Conservation (phyloP, 2,329 filamentous ascomycete species). For the Fusarium nisikadoi region DNA sequence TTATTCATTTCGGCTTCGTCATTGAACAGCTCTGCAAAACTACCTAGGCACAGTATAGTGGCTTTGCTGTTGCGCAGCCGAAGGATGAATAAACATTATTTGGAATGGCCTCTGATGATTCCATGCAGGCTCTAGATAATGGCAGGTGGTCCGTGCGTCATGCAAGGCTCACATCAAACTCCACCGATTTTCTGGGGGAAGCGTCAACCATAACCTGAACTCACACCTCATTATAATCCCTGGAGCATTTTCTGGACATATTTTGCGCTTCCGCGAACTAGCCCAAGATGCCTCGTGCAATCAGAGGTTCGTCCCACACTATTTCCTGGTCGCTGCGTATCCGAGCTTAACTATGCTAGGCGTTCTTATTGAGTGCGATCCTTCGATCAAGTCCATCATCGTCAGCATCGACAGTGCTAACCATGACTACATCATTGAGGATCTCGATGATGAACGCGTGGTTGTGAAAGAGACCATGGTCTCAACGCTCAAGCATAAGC, state of each 20-base stretch:
- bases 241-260: not conserved
- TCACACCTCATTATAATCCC: slow-evolving; percentile 4
- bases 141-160: slow-evolving; percentile 11
- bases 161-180: slow-evolving; percentile 13
- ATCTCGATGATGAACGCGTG: slow-evolving; percentile 80
- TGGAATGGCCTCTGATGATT: slow-evolving; percentile 27
- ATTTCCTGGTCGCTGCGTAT: not conserved
- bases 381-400: slow-evolving; percentile 89
- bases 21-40: not conserved
- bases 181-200: slow-evolving; percentile 12
- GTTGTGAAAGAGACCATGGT: slow-evolving; percentile 81
- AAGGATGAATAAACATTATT: slow-evolving; percentile 8
- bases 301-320: slow-evolving; percentile 57
- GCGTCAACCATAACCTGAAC: slow-evolving; percentile 5
- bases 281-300: slow-evolving; percentile 64
- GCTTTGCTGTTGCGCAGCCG: slow-evolving; percentile 29
- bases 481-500: slow-evolving; percentile 70
- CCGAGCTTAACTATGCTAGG: slow-evolving; percentile 55
- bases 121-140: not conserved
- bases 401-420: slow-evolving; percentile 76
- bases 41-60: not conserved
- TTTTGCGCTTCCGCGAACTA: not conserved
- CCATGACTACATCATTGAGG: slow-evolving; percentile 82
- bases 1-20: not conserved
- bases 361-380: slow-evolving; percentile 82